Evolutionary conservation across 179 eudicot species (phyloP).

Genomic region (Beta macrorhiza): DNA sequence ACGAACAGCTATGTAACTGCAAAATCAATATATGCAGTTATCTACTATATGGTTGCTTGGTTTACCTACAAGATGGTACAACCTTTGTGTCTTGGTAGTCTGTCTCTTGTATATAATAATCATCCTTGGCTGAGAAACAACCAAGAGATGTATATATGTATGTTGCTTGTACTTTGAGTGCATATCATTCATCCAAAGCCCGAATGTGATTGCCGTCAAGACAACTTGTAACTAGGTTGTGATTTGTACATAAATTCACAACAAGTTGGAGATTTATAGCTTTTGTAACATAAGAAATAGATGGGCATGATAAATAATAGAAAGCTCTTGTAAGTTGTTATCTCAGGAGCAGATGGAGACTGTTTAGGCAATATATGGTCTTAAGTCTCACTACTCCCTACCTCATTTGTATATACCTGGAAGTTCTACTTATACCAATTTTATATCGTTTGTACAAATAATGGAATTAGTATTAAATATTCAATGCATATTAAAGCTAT

Average conservation of each 20-base stretch:
- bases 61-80: slow-evolving; percentile 10
- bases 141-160: slow-evolving; percentile 24
- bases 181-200: slow-evolving; percentile 5
- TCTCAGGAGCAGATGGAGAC: neutral
- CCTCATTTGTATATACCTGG: neutral
- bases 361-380: neutral
- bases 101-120: slow-evolving; percentile 6
- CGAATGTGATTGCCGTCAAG: slow-evolving; percentile 9
- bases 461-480: neutral
- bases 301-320: slow-evolving; percentile 20
- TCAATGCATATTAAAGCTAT: neutral
- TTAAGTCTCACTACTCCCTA: neutral
- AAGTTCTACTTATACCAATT: neutral
- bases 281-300: slow-evolving; percentile 9
- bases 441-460: neutral
- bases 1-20: slow-evolving; percentile 33
- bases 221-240: slow-evolving; percentile 12
- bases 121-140: slow-evolving; percentile 33
- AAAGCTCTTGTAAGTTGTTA: slow-evolving; percentile 14
- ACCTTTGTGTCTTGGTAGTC: slow-evolving; percentile 3
- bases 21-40: neutral
- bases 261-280: neutral
- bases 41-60: neutral
- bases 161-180: slow-evolving; percentile 4
- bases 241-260: slow-evolving; percentile 6